phyloP scores from a whole-genome alignment of 1,284 basidiomycete genomes.

The Anthracocystis walkeri region DNA sequence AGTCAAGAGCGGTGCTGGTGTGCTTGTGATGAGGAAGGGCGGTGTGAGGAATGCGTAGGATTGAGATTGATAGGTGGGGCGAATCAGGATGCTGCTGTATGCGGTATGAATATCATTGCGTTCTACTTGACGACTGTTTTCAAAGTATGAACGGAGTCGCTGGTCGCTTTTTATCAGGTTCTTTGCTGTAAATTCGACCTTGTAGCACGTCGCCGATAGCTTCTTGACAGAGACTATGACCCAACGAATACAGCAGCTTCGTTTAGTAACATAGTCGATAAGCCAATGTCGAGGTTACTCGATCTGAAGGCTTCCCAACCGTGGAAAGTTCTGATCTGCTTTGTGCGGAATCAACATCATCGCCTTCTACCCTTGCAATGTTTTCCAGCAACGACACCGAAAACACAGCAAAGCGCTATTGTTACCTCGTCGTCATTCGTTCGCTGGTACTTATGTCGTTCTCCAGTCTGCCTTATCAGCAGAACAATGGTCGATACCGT shows the following conservation, averaged over 20 bases:
- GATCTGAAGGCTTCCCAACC: too few relatives aligned
- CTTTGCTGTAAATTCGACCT: too few relatives aligned
- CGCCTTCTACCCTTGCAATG: neutral
- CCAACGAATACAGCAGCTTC: too few relatives aligned
- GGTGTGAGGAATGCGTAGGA: neutral
- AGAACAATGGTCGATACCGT: neutral
- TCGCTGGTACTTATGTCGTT: neutral
- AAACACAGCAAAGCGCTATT: neutral
- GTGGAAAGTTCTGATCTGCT: neutral
- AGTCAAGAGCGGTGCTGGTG: neutral
- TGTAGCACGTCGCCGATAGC: too few relatives aligned
- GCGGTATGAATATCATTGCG: conserved; percentile 15
- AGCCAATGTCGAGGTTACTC: too few relatives aligned
- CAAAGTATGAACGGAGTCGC: too few relatives aligned
- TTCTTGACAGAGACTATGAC: too few relatives aligned
- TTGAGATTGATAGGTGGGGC: neutral
- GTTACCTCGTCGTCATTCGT: too few relatives aligned
- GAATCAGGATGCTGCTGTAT: neutral
- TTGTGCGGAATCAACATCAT: conserved; percentile 13
- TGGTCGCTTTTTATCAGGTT: too few relatives aligned
- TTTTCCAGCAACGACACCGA: neutral
- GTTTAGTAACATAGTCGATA: too few relatives aligned
- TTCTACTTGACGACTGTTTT: neutral
- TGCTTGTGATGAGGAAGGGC: neutral
- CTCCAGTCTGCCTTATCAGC: neutral